Percentiles rank a stretch among this genome's conserved stretches.
These are phyloP conservation scores for Penicillium chermesinum DNA, from an alignment of 495 filamentous ascomycete genomes.

Conservation along the genomic window DNA sequence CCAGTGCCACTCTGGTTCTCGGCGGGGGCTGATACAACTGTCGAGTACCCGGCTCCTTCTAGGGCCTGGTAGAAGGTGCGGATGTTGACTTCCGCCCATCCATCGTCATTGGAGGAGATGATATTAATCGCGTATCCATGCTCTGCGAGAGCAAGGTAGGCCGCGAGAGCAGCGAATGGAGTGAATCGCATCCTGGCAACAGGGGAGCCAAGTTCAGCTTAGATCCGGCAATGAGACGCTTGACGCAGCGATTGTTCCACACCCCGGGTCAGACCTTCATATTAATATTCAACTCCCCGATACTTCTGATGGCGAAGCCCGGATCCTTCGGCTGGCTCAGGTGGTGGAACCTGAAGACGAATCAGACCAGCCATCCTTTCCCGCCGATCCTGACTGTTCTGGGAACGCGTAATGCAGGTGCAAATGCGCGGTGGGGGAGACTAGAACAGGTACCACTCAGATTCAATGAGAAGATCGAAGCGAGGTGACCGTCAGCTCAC, in stretches of 20 bases:
- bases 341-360: neutral
- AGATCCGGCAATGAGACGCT: too few relatives aligned
- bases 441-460: too few relatives aligned
- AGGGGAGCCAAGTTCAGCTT: too few relatives aligned
- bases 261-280: too few relatives aligned
- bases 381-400: neutral
- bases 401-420: neutral
- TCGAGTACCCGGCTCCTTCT: constrained; percentile 48
- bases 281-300: too few relatives aligned
- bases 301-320: too few relatives aligned
- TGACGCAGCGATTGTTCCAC: too few relatives aligned
- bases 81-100: constrained; percentile 65
- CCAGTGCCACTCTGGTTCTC: constrained; percentile 61
- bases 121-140: constrained; percentile 45
- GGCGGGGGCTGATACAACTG: constrained; percentile 58
- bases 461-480: too few relatives aligned
- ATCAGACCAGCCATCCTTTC: too few relatives aligned
- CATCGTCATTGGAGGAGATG: constrained; percentile 65
- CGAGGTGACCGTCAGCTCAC: too few relatives aligned
- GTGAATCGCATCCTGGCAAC: constrained; percentile 10
- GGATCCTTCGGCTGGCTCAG: neutral
- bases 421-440: too few relatives aligned
- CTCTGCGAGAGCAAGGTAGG: constrained; percentile 3
- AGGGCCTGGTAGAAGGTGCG: constrained; percentile 52
- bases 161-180: constrained; percentile 3